These are phyloP conservation scores for Whalleya microplaca DNA, from an alignment of 2,329 filamentous ascomycete genomes.

Conservation along the genomic window DNA sequence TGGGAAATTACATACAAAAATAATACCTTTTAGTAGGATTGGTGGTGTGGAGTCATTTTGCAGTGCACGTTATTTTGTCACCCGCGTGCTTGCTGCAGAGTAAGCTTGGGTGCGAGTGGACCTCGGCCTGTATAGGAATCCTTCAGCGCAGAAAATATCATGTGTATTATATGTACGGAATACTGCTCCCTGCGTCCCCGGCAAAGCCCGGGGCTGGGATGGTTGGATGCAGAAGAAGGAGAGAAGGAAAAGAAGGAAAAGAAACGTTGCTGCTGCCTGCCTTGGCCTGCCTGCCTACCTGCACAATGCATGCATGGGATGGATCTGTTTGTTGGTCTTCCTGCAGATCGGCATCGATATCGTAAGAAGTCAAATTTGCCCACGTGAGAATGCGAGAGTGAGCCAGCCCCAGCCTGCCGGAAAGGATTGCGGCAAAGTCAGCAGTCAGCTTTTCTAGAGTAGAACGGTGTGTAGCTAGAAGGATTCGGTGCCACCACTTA, in stretches of 20 bases:
- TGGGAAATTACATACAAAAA: too few species aligned
- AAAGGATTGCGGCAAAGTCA: background rate
- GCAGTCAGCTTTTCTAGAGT: background rate
- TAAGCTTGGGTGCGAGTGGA: too few species aligned
- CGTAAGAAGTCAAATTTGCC: background rate
- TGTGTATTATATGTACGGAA: too few species aligned
- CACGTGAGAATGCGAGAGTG: background rate
- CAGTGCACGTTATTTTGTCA: too few species aligned
- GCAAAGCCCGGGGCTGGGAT: background rate
- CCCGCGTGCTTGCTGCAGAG: too few species aligned
- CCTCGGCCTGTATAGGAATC: too few species aligned
- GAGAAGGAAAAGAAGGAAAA: background rate
- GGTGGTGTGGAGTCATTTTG: too few species aligned
- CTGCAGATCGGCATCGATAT: background rate
- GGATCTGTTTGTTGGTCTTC: background rate
- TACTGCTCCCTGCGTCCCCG: background rate
- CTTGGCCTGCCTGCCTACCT: too few species aligned
- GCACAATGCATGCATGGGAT: background rate
- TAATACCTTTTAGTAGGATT: too few species aligned
- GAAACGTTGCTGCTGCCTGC: background rate
- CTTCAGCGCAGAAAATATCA: too few species aligned
- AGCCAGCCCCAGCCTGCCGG: background rate
- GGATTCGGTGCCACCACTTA: background rate
- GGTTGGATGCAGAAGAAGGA: background rate
- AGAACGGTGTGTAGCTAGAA: background rate